These are phyloP conservation scores for Cystofilobasidium macerans DNA, from an alignment of 768 basidiomycete genomes.

Conservation along the genomic window DNA sequence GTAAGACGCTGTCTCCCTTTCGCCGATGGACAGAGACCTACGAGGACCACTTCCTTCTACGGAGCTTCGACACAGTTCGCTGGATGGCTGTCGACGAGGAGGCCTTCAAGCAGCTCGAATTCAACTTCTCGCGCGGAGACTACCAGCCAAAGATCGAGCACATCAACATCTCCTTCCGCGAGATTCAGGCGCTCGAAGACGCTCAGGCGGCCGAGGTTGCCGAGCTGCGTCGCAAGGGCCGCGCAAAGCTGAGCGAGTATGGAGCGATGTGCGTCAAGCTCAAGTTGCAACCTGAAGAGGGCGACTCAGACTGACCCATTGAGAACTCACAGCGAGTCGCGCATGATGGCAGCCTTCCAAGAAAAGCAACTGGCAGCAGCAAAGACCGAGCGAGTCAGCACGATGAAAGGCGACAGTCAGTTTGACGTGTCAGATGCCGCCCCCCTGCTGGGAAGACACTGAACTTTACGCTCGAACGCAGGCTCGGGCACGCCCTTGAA, in stretches of 20 bases:
- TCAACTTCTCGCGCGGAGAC: neutral
- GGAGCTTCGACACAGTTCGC: constrained; percentile 4
- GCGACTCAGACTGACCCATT: too few species aligned
- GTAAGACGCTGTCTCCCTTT: constrained; percentile 2
- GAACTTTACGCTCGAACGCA: neutral
- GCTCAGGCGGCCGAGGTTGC: neutral
- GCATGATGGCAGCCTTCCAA: neutral
- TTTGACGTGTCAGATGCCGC: too few species aligned
- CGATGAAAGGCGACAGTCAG: neutral
- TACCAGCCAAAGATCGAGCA: neutral
- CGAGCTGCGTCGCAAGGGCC: neutral
- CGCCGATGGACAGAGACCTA: neutral
- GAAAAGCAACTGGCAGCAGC: neutral
- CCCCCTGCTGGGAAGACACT: too few species aligned
- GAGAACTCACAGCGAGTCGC: neutral
- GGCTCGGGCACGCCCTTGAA: constrained; percentile 1
- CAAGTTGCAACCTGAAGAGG: too few species aligned
- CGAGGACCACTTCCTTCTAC: constrained; percentile 4
- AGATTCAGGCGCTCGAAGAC: constrained; percentile 2
- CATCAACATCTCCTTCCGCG: neutral
- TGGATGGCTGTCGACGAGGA: constrained; percentile 1
- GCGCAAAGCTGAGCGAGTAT: neutral
- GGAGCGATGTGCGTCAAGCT: neutral
- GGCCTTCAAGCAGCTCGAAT: neutral
- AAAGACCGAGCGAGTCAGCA: neutral